Base-by-base conservation (phyloP, 73 alveolate species). In the Paramecium primaurelia region DNA sequence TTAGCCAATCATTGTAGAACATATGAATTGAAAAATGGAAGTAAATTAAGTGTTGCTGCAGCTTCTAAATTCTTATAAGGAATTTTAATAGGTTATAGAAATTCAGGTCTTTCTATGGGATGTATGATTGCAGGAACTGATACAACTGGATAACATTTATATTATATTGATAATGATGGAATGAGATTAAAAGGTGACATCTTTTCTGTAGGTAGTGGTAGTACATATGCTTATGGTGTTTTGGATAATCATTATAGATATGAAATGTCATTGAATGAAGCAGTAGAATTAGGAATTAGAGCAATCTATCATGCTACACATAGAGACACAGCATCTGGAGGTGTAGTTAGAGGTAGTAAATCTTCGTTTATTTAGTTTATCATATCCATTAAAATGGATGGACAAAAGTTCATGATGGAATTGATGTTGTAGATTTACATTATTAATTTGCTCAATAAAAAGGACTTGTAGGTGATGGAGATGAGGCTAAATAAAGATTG, bases 281-380 rank as follows among this genome's bases (percentile, higher is more conserved):
- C 99, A 2, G 99, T 97, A 36, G 97, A 97, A 85, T 97, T 99
- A 59, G 99, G 93, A 64, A 36, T 86, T 30, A 98, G 99, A 86
- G 99, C 99, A 37, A 99, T 99, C 86, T 96, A 97, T 89, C 99
- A 97, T 71, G 99, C 99, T 30, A 98, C 99, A 40, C 99, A 97
- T 93, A 98, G 99, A 92, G 99, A 99, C 87, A 98, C 99, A 44
- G 99, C 99, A 88, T 98, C 99, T 59, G 99, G 99, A 26, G 99
- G 99, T 47, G 99, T 98, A 75, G 99, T 97, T 85, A 97, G 99
- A 92, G 99, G 93, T 87, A 87, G 0, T 1, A 18, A 25, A 18
- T 87, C 54, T 9, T 28, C 1, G 5, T 38, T 45, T 40, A 28
- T 28, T 11, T 40, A 73, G 86, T 98, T 86, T 98, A 97, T 93